These are phyloP conservation scores for Amanita pseudoporphyria DNA, from an alignment of 768 basidiomycete species.

Conservation along the genomic window DNA sequence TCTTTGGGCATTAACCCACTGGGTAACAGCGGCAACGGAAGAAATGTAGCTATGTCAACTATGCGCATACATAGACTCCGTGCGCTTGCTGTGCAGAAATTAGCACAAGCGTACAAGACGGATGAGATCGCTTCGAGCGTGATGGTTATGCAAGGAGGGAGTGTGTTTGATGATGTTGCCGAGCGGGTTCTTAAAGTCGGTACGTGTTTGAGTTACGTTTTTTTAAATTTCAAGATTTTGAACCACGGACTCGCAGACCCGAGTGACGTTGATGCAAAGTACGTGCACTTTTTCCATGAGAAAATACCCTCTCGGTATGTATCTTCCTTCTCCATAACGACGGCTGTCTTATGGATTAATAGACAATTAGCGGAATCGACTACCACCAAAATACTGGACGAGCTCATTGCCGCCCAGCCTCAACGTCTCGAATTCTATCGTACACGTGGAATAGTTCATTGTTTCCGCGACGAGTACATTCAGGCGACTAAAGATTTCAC, in stretches of 20 bases:
- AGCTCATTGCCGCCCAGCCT: constrained; percentile 64
- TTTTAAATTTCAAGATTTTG: background rate
- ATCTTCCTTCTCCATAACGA: background rate
- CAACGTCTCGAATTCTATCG: constrained; percentile 79
- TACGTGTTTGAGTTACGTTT: constrained; percentile 14
- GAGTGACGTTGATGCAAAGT: constrained; percentile 67
- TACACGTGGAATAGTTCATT: constrained; percentile 85
- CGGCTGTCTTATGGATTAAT: constrained; percentile 10
- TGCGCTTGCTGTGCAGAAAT: constrained; percentile 76
- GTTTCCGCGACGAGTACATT: constrained; percentile 76
- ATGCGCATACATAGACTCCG: constrained; percentile 75
- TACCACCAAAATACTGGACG: constrained; percentile 67
- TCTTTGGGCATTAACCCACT: constrained; percentile 53
- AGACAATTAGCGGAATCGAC: constrained; percentile 85
- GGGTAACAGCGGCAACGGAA: constrained; percentile 45
- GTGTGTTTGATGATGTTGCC: constrained; percentile 88
- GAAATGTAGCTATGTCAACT: constrained; percentile 77
- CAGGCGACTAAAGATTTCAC: constrained; percentile 77
- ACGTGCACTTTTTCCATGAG: constrained; percentile 92
- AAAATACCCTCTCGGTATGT: constrained; percentile 86
- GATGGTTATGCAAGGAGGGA: constrained; percentile 93
- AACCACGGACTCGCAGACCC: constrained; percentile 43
- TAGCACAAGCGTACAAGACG: constrained; percentile 76
- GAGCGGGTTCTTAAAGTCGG: constrained; percentile 69
- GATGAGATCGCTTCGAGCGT: constrained; percentile 92